Base-by-base conservation (phyloP, 2,329 filamentous ascomycete genomes). In the Thelonectria discophora region DNA sequence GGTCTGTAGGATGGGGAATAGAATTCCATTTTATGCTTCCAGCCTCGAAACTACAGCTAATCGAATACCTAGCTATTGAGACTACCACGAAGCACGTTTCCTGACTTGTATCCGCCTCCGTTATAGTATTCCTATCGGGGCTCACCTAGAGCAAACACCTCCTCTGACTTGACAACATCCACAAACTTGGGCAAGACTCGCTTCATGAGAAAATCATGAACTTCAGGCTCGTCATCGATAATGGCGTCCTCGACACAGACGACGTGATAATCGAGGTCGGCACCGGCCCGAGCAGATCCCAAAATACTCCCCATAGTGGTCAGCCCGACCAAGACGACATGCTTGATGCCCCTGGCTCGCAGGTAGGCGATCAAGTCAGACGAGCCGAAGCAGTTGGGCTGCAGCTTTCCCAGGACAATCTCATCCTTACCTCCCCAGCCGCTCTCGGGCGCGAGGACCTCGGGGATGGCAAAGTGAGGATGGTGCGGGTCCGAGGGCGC, bases 111-210 rank as follows among this genome's bases (percentile, higher is more conserved):
- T 39, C 34, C 34, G 11, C 15, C 34, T 39, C 34, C 34, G 34
- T 39, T 6, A 3, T 39, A 11, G 15, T 4, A 12, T 39, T 39
- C 24, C 24, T 7, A 24, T 24, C 24, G 7, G 24, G 4, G 15
- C 13, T 43, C 10, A 32, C 18, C 43, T 18, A 55, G 27, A n/a
- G 53, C 42, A 21, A 55, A 3, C 11, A 55, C 30, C 15, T 55
- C 5, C 3, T 48, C 11, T 18, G 37, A 40, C 15, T 45, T 55
- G 12, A 49, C 43, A 4, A 55, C 43, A 39, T 55, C 53, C 30
- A 55, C 53, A 48, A 55, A 55, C n/a, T 55, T 55, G 32, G 53
- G 53, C 43, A 55, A 27, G 27, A 55, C 43, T 45, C 43, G 46
- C 43, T 48, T 42, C 32, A 55, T 55, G 43, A 55, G 43, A 13